phyloP scores from a whole-genome alignment of 108 stramenopile species.

The Chaetoceros muelleri region DNA sequence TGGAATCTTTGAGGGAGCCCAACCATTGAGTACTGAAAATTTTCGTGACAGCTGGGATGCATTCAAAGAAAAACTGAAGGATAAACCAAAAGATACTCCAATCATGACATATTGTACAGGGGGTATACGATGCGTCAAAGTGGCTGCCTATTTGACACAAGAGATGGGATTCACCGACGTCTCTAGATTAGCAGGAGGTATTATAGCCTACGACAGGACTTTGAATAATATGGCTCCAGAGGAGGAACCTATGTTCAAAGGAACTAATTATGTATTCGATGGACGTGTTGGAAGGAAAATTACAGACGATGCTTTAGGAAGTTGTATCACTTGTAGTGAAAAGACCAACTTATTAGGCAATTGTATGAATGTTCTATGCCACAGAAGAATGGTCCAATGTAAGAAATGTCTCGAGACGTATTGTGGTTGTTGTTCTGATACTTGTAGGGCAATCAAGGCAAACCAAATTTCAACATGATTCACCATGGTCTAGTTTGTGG shows the following conservation, averaged over 20 bases:
- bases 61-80: constrained; percentile 31
- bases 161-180: constrained; percentile 63
- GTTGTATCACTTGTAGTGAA: constrained; percentile 84
- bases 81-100: constrained; percentile 34
- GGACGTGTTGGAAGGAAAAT: constrained; percentile 85
- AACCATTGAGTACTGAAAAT: constrained; percentile 47
- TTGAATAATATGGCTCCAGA: constrained; percentile 44
- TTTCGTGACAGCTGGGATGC: constrained; percentile 62
- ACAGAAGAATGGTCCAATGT: constrained; percentile 90
- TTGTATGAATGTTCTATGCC: constrained; percentile 85
- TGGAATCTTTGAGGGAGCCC: constrained; percentile 48
- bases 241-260: constrained; percentile 80
- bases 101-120: constrained; percentile 79
- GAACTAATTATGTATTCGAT: constrained; percentile 96
- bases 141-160: constrained; percentile 61
- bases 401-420: constrained; percentile 41
- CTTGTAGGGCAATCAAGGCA: too few species aligned
- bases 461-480: too few species aligned
- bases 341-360: constrained; percentile 77
- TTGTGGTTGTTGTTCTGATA: constrained; percentile 70
- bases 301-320: constrained; percentile 81
- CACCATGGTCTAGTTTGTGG: too few species aligned
- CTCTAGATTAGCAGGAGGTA: constrained; percentile 58
- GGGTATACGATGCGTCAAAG: constrained; percentile 84
- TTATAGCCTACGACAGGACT: constrained; percentile 83